Conservation (phyloP, 1,284 basidiomycete species). For the Puccinia novopanici region DNA sequence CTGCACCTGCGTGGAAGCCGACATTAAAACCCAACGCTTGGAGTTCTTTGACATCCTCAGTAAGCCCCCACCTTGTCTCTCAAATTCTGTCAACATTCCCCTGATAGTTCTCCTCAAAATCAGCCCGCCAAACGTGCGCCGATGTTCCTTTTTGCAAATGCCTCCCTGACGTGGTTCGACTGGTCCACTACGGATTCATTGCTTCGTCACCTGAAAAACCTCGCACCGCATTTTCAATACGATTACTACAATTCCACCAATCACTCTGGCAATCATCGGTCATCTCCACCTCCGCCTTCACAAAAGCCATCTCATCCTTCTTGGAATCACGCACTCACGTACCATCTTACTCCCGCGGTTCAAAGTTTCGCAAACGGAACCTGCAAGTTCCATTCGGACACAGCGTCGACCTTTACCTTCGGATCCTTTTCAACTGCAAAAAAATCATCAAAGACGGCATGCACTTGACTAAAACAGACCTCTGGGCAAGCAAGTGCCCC, state of each 20-base stretch:
- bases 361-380: background rate
- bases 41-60: background rate
- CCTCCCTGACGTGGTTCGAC: conserved; percentile 5
- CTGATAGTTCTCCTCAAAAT: background rate
- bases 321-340: background rate
- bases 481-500: conserved; percentile 10
- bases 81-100: background rate
- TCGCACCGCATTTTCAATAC: conserved; percentile 11
- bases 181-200: conserved; percentile 1
- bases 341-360: background rate
- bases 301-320: background rate
- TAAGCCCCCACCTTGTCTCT: too few species aligned
- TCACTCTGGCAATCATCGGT: background rate
- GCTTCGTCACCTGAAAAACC: conserved; percentile 2
- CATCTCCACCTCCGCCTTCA: background rate
- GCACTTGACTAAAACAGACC: background rate
- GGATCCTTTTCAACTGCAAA: background rate
- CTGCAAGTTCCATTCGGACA: background rate
- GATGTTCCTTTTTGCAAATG: conserved; percentile 7
- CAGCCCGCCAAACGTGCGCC: background rate
- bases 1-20: background rate
- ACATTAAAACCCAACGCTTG: background rate
- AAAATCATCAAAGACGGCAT: background rate
- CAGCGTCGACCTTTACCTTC: background rate
- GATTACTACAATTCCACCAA: conserved; percentile 24